These are phyloP conservation scores for Fusarium sp. DNA, from an alignment of 2,329 filamentous ascomycete species.

Conservation along the genomic window DNA sequence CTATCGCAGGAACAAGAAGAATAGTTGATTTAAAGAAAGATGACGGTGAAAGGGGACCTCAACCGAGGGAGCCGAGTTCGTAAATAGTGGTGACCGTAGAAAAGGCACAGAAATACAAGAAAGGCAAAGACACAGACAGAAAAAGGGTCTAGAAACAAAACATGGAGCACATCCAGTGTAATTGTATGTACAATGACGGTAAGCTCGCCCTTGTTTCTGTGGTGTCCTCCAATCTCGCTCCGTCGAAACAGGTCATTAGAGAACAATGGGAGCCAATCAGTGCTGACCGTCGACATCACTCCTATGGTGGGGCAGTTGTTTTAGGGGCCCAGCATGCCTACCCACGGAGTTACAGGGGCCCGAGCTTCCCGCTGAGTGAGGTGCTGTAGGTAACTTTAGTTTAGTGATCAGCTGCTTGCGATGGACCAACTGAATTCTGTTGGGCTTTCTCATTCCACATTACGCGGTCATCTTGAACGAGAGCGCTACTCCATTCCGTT, in stretches of 20 bases:
- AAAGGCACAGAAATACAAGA: constrained; percentile 19
- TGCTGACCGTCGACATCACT: constrained; percentile 32
- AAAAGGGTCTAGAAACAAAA: constrained; percentile 38
- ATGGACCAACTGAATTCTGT: constrained; percentile 19
- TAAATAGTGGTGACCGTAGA: background rate
- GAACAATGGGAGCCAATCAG: constrained; percentile 30
- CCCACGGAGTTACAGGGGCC: background rate
- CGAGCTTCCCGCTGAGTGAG: constrained; percentile 5
- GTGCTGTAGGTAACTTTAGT: background rate
- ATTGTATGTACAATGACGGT: constrained; percentile 43
- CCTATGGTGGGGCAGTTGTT: constrained; percentile 25
- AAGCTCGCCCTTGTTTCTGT: constrained; percentile 32
- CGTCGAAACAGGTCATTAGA: constrained; percentile 12
- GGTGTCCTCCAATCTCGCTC: constrained; percentile 37
- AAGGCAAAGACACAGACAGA: constrained; percentile 4
- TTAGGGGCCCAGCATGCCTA: constrained; percentile 13
- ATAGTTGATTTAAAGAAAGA: background rate
- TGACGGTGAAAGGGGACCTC: constrained; percentile 4
- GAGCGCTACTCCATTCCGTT: constrained; percentile 14
- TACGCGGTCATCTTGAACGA: constrained; percentile 15
- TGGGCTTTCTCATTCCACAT: constrained; percentile 28
- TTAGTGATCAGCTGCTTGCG: constrained; percentile 24
- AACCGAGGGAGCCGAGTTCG: constrained; percentile 32
- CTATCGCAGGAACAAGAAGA: background rate
- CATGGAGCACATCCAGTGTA: constrained; percentile 9